These are phyloP conservation scores for Kwoniella sp. DNA, from an alignment of 768 basidiomycete genomes.

Conservation along the genomic window DNA sequence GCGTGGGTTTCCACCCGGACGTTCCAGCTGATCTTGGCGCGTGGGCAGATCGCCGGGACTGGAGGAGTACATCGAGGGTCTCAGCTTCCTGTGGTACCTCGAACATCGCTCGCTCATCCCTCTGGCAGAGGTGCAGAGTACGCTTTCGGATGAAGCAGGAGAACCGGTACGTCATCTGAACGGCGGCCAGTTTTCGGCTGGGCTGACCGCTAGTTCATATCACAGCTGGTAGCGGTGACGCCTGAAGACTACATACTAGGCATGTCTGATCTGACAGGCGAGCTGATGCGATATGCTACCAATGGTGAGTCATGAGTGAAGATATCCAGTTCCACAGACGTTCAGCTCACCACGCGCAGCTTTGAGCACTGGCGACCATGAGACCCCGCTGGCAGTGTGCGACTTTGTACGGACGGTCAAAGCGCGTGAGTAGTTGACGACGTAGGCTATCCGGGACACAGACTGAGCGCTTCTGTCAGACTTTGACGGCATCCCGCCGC, in stretches of 20 bases:
- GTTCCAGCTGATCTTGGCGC: not conserved
- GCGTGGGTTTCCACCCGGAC: no score
- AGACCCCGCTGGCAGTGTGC: conserved; percentile 46
- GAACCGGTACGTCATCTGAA: conserved; percentile 57
- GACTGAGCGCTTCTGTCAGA: conserved; percentile 56
- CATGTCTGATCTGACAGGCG: conserved; percentile 88
- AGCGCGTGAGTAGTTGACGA: not conserved
- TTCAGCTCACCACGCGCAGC: conserved; percentile 9
- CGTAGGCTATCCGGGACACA: not conserved
- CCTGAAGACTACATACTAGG: conserved; percentile 85
- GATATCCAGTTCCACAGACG: not conserved
- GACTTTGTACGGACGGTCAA: conserved; percentile 45
- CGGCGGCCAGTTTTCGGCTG: not conserved
- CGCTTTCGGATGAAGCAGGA: conserved; percentile 62
- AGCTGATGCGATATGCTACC: conserved; percentile 93
- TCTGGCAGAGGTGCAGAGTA: conserved; percentile 59
- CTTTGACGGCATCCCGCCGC: conserved; percentile 69
- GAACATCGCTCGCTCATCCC: conserved; percentile 65
- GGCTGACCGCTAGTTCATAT: not conserved
- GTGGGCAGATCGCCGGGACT: conserved; percentile 56
- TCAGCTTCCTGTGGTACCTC: conserved; percentile 82
- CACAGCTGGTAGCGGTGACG: conserved; percentile 70
- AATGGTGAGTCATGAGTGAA: conserved; percentile 55
- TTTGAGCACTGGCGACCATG: conserved; percentile 46
- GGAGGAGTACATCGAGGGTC: conserved; percentile 93